Base-by-base conservation (phyloP, 768 basidiomycete genomes). In the Aureoboletus auriporus region DNA sequence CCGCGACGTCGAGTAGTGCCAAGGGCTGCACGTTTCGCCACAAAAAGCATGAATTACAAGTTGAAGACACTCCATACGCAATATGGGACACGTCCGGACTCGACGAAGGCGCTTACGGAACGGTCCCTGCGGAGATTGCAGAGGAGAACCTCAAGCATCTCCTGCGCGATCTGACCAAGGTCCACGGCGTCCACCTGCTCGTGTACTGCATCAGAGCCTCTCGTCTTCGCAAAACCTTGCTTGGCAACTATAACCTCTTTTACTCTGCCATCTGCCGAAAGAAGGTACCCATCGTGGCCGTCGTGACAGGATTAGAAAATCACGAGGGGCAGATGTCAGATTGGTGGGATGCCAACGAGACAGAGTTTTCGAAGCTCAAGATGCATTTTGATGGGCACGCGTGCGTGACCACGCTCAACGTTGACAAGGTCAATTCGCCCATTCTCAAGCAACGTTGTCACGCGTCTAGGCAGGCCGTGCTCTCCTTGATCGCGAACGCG, bases 81-180 rank as follows among this genome's bases (percentile, higher is more conserved):
- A 45, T 71, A 29, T 66, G 70, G 62, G 72, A 74, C 45, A 74
- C 72, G 5, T 59, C 65, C 10, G 72, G 73, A 8, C 66, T 74
- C 9, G 63, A 71, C 43, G 74, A 75, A 47, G 71, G 54, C 27
- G 39, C 58, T 37, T 42, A 50, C 20, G 69, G 69, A 45, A 58
- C 49, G 7, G 54, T 63, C 40, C 60, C 64, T 46, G 61, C 64
- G 31, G 64, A 60, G 42, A 53, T 56, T 47, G 69, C 67, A 46
- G 59, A 61, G 31, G 42, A 53, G 44, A 57, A 58, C 42, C 58
- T 64, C 35, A 64, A 49, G 20, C 51, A 36, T 7, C 55, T 67
- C 37, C 36, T 69, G 1, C 51, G 44, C 27, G 66, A 58, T 45
- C 57, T 65, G 35, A 51, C 46, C 50, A 53, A 41, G 46, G 61